A percentile compares a stretch with the other conserved stretches of the same genome.
Conservation (phyloP, 1,139 yeast species). For the Blastobotrys petasosporus region DNA sequence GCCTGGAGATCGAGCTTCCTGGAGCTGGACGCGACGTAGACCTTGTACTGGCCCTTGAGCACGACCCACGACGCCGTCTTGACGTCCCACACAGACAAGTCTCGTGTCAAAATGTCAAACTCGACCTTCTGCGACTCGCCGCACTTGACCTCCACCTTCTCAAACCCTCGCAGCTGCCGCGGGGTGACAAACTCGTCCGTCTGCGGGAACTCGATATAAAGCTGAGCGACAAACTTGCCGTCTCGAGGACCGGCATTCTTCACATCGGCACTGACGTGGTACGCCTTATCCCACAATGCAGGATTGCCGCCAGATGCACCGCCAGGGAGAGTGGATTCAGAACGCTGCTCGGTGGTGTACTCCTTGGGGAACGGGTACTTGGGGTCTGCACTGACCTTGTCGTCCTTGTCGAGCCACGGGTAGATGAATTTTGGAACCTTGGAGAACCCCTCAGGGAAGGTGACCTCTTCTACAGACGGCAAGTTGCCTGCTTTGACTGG, state of each 20-base stretch:
- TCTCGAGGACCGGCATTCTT: slow-evolving; percentile 45
- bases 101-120: slow-evolving; percentile 49
- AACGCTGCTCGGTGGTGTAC: slow-evolving; percentile 38
- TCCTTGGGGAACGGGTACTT: slow-evolving; percentile 52
- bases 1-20: slow-evolving; percentile 46
- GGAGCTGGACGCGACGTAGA: slow-evolving; percentile 50
- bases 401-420: slow-evolving; percentile 25
- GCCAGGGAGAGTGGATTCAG: slow-evolving; percentile 45
- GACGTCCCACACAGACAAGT: slow-evolving; percentile 56
- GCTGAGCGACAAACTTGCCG: slow-evolving; percentile 54
- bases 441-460: slow-evolving; percentile 39
- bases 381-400: slow-evolving; percentile 17
- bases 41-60: slow-evolving; percentile 51
- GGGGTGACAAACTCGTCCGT: slow-evolving; percentile 39
- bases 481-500: slow-evolving; percentile 8
- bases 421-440: slow-evolving; percentile 24
- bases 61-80: slow-evolving; percentile 56
- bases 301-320: slow-evolving; percentile 54
- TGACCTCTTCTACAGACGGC: slow-evolving; percentile 39
- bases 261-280: slow-evolving; percentile 45
- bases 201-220: slow-evolving; percentile 53
- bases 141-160: slow-evolving; percentile 47
- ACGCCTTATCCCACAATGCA: slow-evolving; percentile 41
- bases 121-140: slow-evolving; percentile 38
- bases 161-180: slow-evolving; percentile 53